A percentile compares a stretch with the other conserved stretches of the same genome.
Evolutionary conservation across 805 yeast genomes (phyloP).

Genomic region (Millerozyma acaciae): DNA sequence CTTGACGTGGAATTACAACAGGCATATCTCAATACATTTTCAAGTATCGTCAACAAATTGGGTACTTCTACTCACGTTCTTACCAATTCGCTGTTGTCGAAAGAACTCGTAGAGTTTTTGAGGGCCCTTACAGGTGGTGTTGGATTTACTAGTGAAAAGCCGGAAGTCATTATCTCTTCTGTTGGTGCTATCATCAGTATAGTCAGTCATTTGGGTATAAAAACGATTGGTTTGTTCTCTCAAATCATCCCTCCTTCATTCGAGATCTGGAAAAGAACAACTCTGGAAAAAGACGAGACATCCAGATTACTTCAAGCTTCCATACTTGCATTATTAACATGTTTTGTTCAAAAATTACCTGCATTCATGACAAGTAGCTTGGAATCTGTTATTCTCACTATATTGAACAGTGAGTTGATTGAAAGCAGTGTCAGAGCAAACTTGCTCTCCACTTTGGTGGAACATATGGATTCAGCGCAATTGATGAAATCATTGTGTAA

Average conservation of each 20-base stretch:
- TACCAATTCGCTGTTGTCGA: conserved; percentile 38
- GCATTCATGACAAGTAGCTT: conserved; percentile 73
- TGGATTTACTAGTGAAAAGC: conserved; percentile 53
- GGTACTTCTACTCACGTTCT: conserved; percentile 31
- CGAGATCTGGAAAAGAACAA: conserved; percentile 48
- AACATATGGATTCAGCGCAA: conserved; percentile 62
- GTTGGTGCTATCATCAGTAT: conserved; percentile 67
- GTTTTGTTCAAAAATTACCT: conserved; percentile 79
- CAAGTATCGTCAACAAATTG: conserved; percentile 60
- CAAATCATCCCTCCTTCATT: conserved; percentile 76
- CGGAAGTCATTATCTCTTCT: conserved; percentile 70
- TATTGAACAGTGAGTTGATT: conserved; percentile 56
- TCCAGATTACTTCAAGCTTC: conserved; percentile 59
- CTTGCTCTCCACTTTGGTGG: conserved; percentile 57
- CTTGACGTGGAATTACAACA: conserved; percentile 54
- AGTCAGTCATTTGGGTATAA: conserved; percentile 76
- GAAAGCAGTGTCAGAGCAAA: conserved; percentile 58
- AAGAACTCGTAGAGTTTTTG: conserved; percentile 47
- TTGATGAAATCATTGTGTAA: conserved; percentile 59
- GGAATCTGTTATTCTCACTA: conserved; percentile 54
- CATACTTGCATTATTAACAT: conserved; percentile 64
- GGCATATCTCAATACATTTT: conserved; percentile 64
- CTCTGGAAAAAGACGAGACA: conserved; percentile 21
- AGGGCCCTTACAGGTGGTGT: conserved; percentile 42
- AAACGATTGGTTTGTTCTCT: conserved; percentile 79